Evolutionary conservation across 768 basidiomycete species (phyloP), one percentile per base, ranked within the genome.

Genomic region (Termitomyces titanicus): DNA sequence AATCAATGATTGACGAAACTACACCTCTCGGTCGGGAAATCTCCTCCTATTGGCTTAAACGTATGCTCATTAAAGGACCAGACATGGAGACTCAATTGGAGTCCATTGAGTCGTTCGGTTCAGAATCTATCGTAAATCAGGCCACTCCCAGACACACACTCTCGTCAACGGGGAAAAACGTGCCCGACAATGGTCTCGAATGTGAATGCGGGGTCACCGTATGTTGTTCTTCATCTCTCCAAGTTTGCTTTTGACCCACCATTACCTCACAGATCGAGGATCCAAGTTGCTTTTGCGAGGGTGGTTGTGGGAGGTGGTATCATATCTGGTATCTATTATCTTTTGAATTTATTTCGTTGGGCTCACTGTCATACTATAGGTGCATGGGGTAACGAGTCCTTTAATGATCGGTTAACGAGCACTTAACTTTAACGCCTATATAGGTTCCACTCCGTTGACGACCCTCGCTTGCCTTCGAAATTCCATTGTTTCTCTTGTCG

Each of bases 401-500:
- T 5, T 29, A 25, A 24, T 25, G 25, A 53, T 25, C n/a, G 13
- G 8, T 34, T 9, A 27, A 11, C 40, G 11, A 15, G 6, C n/a
- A n/a, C n/a, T n/a, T 20, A 17, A 34, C 6, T 2, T n/a, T 39
- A 25, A 11, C 43, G 37, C 18, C 45, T 29, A 20, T 42, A 53
- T 51, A 89, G 88, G 27, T 92, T 81, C 67, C 87, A 92, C 62
- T 79, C 81, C 5, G 68, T 67, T 3, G 64, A 76, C 22, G 89
- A 90, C 60, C 58, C 65, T 24, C 79, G 84, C 12, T 71, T 92
- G 40, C 89, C 88, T 2, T 52, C 66, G 0, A 72, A 75, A 54
- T 92, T 89, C 58, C 63, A 79, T 27, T 93, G 90, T 70, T 87
- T 92, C 68, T 84, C 88, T 61, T 93, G 91, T 67, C 84, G 88